Evolutionary conservation across 2,329 filamentous ascomycete species (phyloP).

Genomic region (Sclerotinia borealis): DNA sequence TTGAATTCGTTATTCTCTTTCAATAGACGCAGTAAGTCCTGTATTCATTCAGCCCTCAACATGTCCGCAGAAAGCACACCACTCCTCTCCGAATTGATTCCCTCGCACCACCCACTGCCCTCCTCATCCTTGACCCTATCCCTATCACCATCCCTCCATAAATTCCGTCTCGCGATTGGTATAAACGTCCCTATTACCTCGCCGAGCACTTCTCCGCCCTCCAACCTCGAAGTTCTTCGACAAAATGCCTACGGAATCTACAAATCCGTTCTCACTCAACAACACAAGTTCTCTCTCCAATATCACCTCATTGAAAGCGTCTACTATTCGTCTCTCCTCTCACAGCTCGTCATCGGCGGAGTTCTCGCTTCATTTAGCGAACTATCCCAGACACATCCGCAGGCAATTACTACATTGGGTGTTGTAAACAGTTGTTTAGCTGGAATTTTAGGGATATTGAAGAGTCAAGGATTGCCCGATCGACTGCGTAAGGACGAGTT

Average conservation of each 20-base stretch:
- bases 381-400: conserved; percentile 42
- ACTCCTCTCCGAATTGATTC: not conserved
- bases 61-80: not conserved
- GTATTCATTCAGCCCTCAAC: not conserved
- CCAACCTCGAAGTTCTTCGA: conserved; percentile 21
- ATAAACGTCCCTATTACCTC: not conserved
- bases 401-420: conserved; percentile 51
- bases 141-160: not conserved
- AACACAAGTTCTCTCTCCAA: conserved; percentile 32
- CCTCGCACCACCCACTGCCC: not conserved
- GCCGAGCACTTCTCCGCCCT: not conserved
- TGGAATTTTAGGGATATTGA: conserved; percentile 51
- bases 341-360: conserved; percentile 44
- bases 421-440: conserved; percentile 58
- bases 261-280: conserved; percentile 33
- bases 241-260: conserved; percentile 33
- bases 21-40: not conserved
- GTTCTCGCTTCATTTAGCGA: conserved; percentile 43
- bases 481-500: conserved; percentile 41
- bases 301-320: conserved; percentile 34
- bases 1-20: not conserved
- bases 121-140: not conserved
- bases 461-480: conserved; percentile 45
- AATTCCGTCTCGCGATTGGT: conserved; percentile 1
- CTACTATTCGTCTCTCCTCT: conserved; percentile 40